phyloP scores from a whole-genome alignment of 352 stramenopile species.

The Pythium dissotocum region DNA sequence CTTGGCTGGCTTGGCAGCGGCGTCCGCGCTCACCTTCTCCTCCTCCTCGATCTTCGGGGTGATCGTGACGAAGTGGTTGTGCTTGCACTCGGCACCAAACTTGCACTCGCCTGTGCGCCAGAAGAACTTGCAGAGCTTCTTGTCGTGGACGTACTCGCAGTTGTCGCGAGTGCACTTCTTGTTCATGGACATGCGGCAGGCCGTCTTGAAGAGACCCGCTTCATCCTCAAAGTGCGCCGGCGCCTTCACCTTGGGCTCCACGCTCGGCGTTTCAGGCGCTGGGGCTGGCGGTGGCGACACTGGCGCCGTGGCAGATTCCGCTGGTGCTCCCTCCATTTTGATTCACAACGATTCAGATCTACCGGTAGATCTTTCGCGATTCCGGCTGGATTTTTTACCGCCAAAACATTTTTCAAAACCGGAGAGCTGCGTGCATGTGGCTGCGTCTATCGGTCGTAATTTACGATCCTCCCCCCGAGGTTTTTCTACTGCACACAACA shows the following conservation, averaged over 20 bases:
- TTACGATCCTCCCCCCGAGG: background rate
- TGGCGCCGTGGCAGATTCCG: background rate
- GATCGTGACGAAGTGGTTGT: constrained; percentile 59
- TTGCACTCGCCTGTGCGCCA: constrained; percentile 56
- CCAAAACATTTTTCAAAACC: constrained; percentile 23
- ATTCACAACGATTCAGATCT: background rate
- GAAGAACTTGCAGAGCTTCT: constrained; percentile 44
- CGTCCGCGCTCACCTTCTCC: constrained; percentile 39
- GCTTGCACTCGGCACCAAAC: constrained; percentile 50
- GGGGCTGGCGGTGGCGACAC: constrained; percentile 4
- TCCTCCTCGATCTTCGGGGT: constrained; percentile 16
- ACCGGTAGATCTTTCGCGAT: constrained; percentile 1
- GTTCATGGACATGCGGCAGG: constrained; percentile 59
- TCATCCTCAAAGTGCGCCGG: constrained; percentile 50
- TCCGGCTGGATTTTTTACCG: constrained; percentile 14
- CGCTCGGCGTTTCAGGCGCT: background rate
- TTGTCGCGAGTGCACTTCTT: constrained; percentile 29
- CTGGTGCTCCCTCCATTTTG: constrained; percentile 16
- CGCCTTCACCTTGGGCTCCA: constrained; percentile 14
- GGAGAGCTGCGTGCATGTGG: background rate
- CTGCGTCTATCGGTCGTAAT: constrained; percentile 13
- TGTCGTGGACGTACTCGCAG: constrained; percentile 62
- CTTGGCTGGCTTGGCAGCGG: constrained; percentile 18
- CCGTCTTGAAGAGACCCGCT: constrained; percentile 56
- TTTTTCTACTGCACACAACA: constrained; percentile 19